These are phyloP conservation scores for Paramecium octaurelia DNA, from an alignment of 73 alveolate genomes.

Conservation along the genomic window DNA sequence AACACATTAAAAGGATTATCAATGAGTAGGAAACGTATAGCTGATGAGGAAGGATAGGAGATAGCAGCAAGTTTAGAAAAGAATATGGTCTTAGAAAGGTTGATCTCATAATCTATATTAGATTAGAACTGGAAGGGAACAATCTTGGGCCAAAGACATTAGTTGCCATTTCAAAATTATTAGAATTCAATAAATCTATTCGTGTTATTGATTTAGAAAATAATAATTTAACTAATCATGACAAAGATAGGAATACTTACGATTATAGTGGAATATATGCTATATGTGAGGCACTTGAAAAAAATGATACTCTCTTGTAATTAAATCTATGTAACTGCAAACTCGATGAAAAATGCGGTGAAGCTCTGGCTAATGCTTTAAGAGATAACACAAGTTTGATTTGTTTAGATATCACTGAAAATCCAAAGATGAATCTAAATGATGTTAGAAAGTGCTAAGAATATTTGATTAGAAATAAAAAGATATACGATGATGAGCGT, in stretches of 20 bases:
- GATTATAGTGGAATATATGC: constrained; percentile 56
- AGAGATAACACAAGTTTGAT: constrained; percentile 51
- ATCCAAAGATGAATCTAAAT: constrained; percentile 59
- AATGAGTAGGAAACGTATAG: constrained; percentile 58
- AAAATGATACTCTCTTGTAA: constrained; percentile 57
- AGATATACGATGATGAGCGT: constrained; percentile 63
- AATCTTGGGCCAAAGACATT: constrained; percentile 60
- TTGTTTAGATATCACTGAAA: constrained; percentile 58
- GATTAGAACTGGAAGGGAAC: constrained; percentile 68
- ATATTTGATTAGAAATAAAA: constrained; percentile 64
- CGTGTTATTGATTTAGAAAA: constrained; percentile 67
- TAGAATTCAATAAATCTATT: constrained; percentile 55
- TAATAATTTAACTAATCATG: constrained; percentile 57
- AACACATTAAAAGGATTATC: constrained; percentile 53
- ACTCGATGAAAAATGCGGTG: constrained; percentile 65
- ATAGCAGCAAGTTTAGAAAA: constrained; percentile 54
- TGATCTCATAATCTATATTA: neutral
- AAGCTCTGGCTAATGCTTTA: constrained; percentile 41
- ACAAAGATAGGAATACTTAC: constrained; percentile 10
- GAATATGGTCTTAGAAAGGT: constrained; percentile 63
- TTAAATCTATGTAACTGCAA: constrained; percentile 52
- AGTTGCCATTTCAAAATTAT: constrained; percentile 54
- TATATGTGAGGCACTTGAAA: constrained; percentile 58
- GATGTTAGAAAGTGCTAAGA: constrained; percentile 61
- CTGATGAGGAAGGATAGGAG: constrained; percentile 60